Evolutionary conservation across 345 rosid species (phyloP).

Genomic region (Eucalyptus erythrocorys): DNA sequence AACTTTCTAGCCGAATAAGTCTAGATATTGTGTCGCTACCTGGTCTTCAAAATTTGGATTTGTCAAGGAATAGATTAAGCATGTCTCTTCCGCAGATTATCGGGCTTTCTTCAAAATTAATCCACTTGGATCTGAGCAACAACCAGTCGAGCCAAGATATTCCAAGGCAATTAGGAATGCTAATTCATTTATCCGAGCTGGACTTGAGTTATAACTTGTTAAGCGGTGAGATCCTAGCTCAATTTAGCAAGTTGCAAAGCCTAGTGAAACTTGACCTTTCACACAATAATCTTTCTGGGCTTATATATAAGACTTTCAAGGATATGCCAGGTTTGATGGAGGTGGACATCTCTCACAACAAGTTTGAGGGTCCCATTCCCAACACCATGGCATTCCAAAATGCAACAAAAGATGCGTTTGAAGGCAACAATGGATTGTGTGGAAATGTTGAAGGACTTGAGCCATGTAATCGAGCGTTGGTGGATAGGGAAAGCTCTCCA

Average conservation of each 20-base stretch:
- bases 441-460: conserved; percentile 1
- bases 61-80: conserved; percentile 9
- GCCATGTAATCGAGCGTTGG: not conserved
- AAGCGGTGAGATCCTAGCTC: not conserved
- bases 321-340: not conserved
- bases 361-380: conserved; percentile 22
- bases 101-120: not conserved
- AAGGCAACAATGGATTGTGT: conserved; percentile 7
- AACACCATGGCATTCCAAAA: conserved; percentile 6
- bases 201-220: conserved; percentile 17
- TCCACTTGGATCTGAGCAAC: not conserved
- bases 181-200: not conserved
- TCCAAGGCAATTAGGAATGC: too few relatives aligned
- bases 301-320: not conserved
- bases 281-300: conserved; percentile 15
- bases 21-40: not conserved
- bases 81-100: not conserved
- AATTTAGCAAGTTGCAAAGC: not conserved
- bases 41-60: not conserved
- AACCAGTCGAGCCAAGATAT: too few relatives aligned
- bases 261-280: conserved; percentile 10
- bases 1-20: conserved; percentile 7
- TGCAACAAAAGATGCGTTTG: not conserved
- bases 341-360: conserved; percentile 17
- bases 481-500: not conserved